Evolutionary conservation across 2,329 filamentous ascomycete species (phyloP), one percentile per base, ranked within the genome.

Genomic region (Ascochyta pisi): DNA sequence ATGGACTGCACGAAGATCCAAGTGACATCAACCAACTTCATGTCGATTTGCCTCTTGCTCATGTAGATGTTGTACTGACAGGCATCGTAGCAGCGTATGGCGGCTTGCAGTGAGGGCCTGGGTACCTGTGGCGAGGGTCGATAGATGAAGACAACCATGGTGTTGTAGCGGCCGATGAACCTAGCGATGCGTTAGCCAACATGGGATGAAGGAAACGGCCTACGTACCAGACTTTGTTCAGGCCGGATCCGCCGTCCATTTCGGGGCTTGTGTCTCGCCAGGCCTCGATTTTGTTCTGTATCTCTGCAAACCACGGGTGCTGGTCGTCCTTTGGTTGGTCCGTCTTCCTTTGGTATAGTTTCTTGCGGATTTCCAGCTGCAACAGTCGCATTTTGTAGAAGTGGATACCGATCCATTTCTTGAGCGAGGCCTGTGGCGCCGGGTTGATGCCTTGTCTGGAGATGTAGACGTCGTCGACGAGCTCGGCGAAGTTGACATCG

Each of bases 101-200:
- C 94, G 1, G 93, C 92, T n/a, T 84, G 78, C 7, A 89, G 75
- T 0, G 92, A 93, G 0, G 95, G 95, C 58, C 90, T 88, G 0
- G 94, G 91, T 2, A 98, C 87, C 73, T 98, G 95, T 1, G 95
- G 95, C 1, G 92, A 96, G 0, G 95, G 95, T 3, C 95, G 86
- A 73, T 92, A 95, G 62, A 98, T 83, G 65, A 93, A 90, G 41
- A 96, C 86, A 22, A 96, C 82, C 86, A 97, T 94, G 42, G 91
- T 91, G 71, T 97, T 92, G 74, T 90, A 92, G 62, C 90, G 84
- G 15, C 83, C 85, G 58, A 81, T 78, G 64, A 87, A 87, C 84
- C 83, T 85, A 55, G 51, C 50, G n/a, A 49, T 35, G 13, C 4
- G 3, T 60, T 26, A 56, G 48, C 35, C 47, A 15, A 45, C n/a